phyloP scores from a whole-genome alignment of 2,329 filamentous ascomycete genomes.

The Colletotrichum chlorophyti region DNA sequence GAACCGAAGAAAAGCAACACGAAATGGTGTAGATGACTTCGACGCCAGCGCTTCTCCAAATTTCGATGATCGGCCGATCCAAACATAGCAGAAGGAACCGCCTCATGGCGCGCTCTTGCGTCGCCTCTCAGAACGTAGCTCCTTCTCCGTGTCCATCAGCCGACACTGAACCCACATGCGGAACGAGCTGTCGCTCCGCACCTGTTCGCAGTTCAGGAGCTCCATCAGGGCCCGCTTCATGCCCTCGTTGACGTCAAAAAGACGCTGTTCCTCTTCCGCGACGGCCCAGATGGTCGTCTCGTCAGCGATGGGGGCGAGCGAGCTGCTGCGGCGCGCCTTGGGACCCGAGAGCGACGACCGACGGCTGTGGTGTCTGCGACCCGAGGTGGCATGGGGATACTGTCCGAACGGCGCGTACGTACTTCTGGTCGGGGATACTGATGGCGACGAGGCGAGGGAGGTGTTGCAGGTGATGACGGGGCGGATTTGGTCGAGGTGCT shows the following conservation, averaged over 20 bases:
- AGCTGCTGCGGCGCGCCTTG: conserved; percentile 28
- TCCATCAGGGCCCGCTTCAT: conserved; percentile 68
- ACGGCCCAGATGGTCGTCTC: conserved; percentile 56
- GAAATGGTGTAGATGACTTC: too few species aligned
- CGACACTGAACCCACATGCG: conserved; percentile 66
- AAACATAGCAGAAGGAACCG: neutral
- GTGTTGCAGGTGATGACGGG: conserved; percentile 43
- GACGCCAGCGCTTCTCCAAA: too few species aligned
- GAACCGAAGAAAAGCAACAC: too few species aligned
- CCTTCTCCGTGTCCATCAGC: conserved; percentile 66
- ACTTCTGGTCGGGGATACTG: conserved; percentile 66
- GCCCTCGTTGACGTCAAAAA: conserved; percentile 64
- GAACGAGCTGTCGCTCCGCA: conserved; percentile 57
- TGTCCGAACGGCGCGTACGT: conserved; percentile 45
- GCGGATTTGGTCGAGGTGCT: conserved; percentile 58
- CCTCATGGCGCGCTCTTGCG: conserved; percentile 35
- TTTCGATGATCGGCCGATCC: neutral
- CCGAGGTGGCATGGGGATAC: conserved; percentile 21
- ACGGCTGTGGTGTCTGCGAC: conserved; percentile 51
- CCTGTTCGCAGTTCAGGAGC: conserved; percentile 65
- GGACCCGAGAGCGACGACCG: conserved; percentile 37
- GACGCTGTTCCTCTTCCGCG: conserved; percentile 58
- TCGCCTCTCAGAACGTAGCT: conserved; percentile 60
- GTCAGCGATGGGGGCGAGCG: conserved; percentile 49
- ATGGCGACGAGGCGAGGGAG: conserved; percentile 54